Percentiles rank a stretch among this genome's conserved stretches.
phyloP scores from a whole-genome alignment of 140 eudicot genomes.

The Ambrosia hybrid region DNA sequence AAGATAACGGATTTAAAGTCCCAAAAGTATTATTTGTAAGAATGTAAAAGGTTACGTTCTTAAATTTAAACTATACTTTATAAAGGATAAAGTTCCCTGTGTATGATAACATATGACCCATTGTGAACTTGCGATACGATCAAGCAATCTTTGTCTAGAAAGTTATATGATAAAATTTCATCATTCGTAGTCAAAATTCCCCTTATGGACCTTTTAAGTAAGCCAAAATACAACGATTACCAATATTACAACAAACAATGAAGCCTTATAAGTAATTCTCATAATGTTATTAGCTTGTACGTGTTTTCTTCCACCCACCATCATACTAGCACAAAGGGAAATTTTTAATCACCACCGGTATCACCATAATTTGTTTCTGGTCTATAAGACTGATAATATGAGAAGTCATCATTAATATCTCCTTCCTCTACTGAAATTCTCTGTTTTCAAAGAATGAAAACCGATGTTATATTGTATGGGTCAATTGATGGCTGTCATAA shows the following conservation, averaged over 20 bases:
- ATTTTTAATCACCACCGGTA: background rate
- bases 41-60: background rate
- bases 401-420: background rate
- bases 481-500: background rate
- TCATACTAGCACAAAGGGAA: background rate
- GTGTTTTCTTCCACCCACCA: constrained; percentile 1
- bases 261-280: background rate
- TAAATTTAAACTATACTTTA: background rate
- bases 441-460: background rate
- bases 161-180: background rate
- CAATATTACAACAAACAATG: background rate
- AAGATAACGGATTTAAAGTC: constrained; percentile 5
- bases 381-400: background rate
- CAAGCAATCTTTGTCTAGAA: no score
- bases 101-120: background rate
- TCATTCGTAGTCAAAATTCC: background rate
- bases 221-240: background rate
- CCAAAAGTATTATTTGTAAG: background rate
- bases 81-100: background rate
- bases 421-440: background rate
- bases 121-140: background rate
- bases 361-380: background rate
- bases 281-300: background rate
- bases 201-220: background rate
- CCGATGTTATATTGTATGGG: background rate